Conservation (phyloP, 1,284 basidiomycete species). For the Cryptococcus sp. region DNA sequence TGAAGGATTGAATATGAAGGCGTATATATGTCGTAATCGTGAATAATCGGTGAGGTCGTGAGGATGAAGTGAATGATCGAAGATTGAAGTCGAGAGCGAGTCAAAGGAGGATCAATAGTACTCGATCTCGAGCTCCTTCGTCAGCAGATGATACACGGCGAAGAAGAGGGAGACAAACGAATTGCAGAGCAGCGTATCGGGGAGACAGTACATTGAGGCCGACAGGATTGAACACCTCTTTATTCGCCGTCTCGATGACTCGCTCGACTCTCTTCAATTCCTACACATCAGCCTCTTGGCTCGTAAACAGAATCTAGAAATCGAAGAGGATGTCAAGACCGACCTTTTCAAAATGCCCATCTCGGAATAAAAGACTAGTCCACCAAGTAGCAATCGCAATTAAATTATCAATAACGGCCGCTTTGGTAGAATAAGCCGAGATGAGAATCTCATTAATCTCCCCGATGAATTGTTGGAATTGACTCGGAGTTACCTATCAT, state of each 20-base stretch:
- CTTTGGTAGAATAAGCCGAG: constrained; percentile 45
- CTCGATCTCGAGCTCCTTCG: neutral
- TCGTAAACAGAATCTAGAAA: neutral
- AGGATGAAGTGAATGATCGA: too few species aligned
- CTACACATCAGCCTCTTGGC: constrained; percentile 19
- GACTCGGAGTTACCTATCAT: constrained; percentile 42
- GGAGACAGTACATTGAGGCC: constrained; percentile 52
- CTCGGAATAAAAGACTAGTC: constrained; percentile 44
- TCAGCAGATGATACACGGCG: too few species aligned
- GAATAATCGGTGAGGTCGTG: too few species aligned
- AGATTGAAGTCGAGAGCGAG: too few species aligned
- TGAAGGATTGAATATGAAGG: too few species aligned
- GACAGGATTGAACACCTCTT: constrained; percentile 45
- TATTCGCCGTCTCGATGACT: constrained; percentile 45
- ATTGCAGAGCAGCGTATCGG: constrained; percentile 50
- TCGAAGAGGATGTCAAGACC: constrained; percentile 13
- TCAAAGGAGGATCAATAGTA: too few species aligned
- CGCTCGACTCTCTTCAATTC: constrained; percentile 42
- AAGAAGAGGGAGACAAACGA: constrained; percentile 38
- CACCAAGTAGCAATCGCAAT: constrained; percentile 49
- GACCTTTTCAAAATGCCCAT: constrained; percentile 49
- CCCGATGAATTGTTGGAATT: constrained; percentile 44
- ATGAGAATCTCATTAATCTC: constrained; percentile 45
- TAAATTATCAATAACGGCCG: constrained; percentile 48
- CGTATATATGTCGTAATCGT: too few species aligned